phyloP scores from a whole-genome alignment of 2,329 filamentous ascomycete genomes.

The Fusarium veterinarium region DNA sequence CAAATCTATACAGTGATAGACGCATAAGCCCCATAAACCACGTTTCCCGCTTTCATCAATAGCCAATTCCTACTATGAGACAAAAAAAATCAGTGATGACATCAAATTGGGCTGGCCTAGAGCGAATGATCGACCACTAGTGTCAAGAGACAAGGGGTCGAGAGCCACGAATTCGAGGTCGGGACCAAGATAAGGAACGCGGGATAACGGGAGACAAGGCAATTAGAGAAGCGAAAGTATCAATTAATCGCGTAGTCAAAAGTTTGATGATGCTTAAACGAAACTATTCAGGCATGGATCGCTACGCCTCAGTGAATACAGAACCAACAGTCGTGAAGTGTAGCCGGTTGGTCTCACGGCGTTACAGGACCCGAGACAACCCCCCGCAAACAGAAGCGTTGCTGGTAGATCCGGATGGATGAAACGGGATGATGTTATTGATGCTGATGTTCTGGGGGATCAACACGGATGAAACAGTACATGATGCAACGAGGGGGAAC shows the following conservation, averaged over 20 bases:
- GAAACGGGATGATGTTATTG: conserved; percentile 9
- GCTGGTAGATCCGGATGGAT: conserved; percentile 24
- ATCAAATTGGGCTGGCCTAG: conserved; percentile 21
- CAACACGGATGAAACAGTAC: conserved; percentile 32
- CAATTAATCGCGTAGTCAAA: conserved; percentile 9
- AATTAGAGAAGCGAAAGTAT: conserved; percentile 22
- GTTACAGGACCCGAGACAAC: conserved; percentile 27
- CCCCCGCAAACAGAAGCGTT: conserved; percentile 27
- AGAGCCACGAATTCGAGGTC: conserved; percentile 34
- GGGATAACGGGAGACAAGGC: conserved; percentile 4
- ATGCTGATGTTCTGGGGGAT: conserved; percentile 26
- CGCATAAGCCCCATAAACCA: conserved; percentile 7
- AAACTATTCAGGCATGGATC: neutral
- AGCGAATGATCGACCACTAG: conserved; percentile 41
- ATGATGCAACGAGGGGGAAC: conserved; percentile 32
- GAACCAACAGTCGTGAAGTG: neutral
- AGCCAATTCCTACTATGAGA: neutral
- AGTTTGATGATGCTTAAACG: conserved; percentile 2
- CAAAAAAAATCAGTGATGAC: conserved; percentile 7
- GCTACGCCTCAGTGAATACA: neutral
- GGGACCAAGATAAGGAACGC: conserved; percentile 36
- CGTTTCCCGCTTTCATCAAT: conserved; percentile 14
- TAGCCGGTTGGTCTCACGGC: neutral
- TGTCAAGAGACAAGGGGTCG: conserved; percentile 29
- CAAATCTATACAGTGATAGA: neutral